Evolutionary conservation across 306 rosid species (phyloP), one percentile per base, ranked within the genome.

Genomic region (Cicer bijugum): DNA sequence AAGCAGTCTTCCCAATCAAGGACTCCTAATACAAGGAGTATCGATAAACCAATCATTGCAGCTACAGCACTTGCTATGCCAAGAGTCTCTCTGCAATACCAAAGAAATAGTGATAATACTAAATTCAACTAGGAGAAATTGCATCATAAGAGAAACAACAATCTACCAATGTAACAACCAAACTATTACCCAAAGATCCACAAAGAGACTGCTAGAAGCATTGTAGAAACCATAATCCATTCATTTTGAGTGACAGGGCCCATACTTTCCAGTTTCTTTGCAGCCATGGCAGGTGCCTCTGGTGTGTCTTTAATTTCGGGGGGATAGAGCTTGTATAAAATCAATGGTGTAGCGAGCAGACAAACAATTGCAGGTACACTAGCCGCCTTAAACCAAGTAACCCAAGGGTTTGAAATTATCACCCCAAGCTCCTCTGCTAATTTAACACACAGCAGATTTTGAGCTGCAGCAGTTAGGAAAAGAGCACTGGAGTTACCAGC

Each of bases 401-500:
- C 83, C 99, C 99, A 94, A 55, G 95, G 95, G 85, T 53, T 90
- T 38, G 93, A 66, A 76, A 94, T 68, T 67, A 84, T 67, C 60
- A 94, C 90, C 78, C 97, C 97, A 71, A 91, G 84, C 77, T 91
- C 96, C 78, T 90, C 91, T 7, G 99, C 99, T 78, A 94, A 79
- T 86, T 88, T 88, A 46, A 94, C 40, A 81, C 97, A 90, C 42
- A 94, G 88, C 78, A 94, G 72, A 82, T 91, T 94, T 88, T 94
- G 99, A 71, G 99, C 99, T 23, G 99, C 99, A 74, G 97, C 99
- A 72, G 99, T 94, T 62, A 94, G 85, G 96, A 88, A 94, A 78
- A 94, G 99, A 84, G 99, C 97, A 82, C 99, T 94, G 73, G 97
- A 94, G 89, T 87, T 91, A 79, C 93, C 85, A 69, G 97, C 84